A percentile compares a stretch with the other conserved stretches of the same genome.
Conservation (phyloP, 2,329 filamentous ascomycete genomes). For the Cytospora paraplurivora region DNA sequence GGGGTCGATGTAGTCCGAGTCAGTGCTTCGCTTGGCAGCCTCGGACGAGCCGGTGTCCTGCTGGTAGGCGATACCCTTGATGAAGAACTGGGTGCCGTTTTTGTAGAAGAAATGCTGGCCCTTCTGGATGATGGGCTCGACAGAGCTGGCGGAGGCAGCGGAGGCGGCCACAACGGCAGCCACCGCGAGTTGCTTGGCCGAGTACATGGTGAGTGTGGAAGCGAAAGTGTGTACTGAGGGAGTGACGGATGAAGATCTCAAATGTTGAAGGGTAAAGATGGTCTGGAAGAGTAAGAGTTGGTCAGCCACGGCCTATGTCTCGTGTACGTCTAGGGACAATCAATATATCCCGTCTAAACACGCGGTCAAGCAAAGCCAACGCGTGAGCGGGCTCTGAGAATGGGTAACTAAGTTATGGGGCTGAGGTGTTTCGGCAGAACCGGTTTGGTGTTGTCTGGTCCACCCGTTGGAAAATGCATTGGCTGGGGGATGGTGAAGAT, state of each 20-base stretch:
- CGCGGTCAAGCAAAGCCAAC: too few species aligned
- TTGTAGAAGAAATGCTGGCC: conserved; percentile 73
- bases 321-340: background rate
- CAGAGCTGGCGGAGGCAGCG: conserved; percentile 11
- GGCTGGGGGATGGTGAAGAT: background rate
- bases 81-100: conserved; percentile 69
- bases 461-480: background rate
- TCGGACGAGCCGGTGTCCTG: conserved; percentile 60
- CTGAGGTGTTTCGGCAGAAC: background rate
- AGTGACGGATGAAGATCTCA: conserved; percentile 8
- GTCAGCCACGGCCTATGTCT: conserved; percentile 14
- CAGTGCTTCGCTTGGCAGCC: conserved; percentile 50
- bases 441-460: background rate
- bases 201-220: conserved; percentile 20
- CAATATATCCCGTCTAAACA: too few species aligned
- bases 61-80: conserved; percentile 95
- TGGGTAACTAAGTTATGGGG: background rate
- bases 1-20: conserved; percentile 73
- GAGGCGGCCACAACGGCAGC: conserved; percentile 25
- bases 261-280: conserved; percentile 19
- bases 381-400: too few species aligned
- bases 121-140: conserved; percentile 29
- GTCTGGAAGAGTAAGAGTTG: conserved; percentile 3
- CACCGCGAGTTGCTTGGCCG: conserved; percentile 25
- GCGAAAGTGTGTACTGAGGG: conserved; percentile 2